These are phyloP conservation scores for Globisporangium sylvaticum DNA, from an alignment of 352 stramenopile species.

Conservation along the genomic window DNA sequence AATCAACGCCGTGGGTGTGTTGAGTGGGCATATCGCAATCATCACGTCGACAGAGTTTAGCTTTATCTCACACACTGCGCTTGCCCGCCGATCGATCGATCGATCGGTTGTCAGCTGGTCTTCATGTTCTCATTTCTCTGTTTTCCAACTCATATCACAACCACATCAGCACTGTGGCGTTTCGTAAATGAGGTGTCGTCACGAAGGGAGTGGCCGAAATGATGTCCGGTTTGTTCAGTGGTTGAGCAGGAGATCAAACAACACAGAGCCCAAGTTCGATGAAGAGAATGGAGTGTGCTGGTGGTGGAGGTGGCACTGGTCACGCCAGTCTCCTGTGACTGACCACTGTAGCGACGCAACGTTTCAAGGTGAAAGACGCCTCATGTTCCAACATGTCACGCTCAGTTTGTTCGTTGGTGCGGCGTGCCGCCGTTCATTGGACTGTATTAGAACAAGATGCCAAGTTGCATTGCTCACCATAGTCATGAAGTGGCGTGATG, in stretches of 20 bases:
- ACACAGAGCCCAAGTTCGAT: not conserved
- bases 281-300: not conserved
- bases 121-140: not conserved
- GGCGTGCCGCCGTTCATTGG: no score
- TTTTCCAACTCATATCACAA: not conserved
- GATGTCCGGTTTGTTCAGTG: not conserved
- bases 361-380: not conserved
- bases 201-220: not conserved
- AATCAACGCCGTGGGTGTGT: not conserved
- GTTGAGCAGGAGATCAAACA: not conserved
- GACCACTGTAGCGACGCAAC: not conserved
- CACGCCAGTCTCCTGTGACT: not conserved
- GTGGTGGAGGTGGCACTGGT: not conserved
- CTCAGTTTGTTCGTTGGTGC: not conserved
- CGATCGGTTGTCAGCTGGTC: not conserved
- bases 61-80: not conserved
- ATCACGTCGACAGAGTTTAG: not conserved
- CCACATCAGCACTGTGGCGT: not conserved
- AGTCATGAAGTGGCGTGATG: no score
- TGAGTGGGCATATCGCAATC: not conserved
- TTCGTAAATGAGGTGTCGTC: not conserved
- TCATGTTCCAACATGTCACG: not conserved
- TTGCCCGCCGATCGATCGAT: not conserved
- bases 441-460: no score
- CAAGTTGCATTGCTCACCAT: no score